A percentile compares a stretch with the other conserved stretches of the same genome.
phyloP scores from a whole-genome alignment of 306 rosid genomes.

The Luffa acutangula region DNA sequence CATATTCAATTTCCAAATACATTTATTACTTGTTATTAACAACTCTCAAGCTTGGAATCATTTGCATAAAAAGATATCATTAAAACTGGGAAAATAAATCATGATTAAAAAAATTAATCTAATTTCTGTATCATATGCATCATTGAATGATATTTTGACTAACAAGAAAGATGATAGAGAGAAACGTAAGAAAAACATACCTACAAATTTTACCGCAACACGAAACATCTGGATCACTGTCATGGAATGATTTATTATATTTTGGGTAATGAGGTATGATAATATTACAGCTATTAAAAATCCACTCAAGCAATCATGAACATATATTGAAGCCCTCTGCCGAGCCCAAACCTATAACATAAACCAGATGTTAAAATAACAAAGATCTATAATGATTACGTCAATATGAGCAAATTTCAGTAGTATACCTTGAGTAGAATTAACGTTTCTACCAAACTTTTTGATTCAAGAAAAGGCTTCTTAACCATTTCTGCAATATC shows the following conservation, averaged over 20 bases:
- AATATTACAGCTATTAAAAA: conserved; percentile 56
- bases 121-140: background rate
- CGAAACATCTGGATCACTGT: conserved; percentile 58
- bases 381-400: background rate
- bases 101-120: background rate
- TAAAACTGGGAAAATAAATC: background rate
- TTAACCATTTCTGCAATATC: conserved; percentile 35
- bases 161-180: background rate
- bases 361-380: conserved; percentile 5
- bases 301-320: conserved; percentile 78
- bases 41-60: background rate
- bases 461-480: conserved; percentile 46
- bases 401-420: background rate
- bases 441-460: conserved; percentile 62
- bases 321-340: conserved; percentile 50
- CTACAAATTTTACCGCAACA: conserved; percentile 51
- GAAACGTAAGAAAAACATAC: conserved; percentile 25
- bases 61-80: background rate
- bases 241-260: conserved; percentile 52
- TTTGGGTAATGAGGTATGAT: conserved; percentile 51
- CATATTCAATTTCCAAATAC: background rate
- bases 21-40: background rate
- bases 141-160: background rate
- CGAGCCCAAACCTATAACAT: conserved; percentile 74
- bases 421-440: conserved; percentile 59